phyloP scores from a whole-genome alignment of 1,139 yeast genomes.

The Hanseniaspora gamundiae region DNA sequence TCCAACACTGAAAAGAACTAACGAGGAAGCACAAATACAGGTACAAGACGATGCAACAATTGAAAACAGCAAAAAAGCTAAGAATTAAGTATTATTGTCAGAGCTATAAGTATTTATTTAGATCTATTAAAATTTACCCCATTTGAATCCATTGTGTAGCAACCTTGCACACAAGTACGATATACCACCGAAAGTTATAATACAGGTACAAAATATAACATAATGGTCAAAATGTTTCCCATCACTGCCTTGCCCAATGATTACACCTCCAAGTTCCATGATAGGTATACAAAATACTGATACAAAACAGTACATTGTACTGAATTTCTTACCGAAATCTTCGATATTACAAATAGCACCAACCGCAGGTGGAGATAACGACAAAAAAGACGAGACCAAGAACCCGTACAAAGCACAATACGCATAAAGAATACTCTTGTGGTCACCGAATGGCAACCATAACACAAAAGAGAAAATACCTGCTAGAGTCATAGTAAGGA shows the following conservation, averaged over 20 bases:
- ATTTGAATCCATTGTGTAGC: conserved; percentile 1
- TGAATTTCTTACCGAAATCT: conserved; percentile 40
- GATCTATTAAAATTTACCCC: background rate
- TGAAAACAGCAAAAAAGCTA: background rate
- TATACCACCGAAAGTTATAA: conserved; percentile 10
- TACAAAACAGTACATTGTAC: conserved; percentile 35
- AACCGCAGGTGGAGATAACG: conserved; percentile 39
- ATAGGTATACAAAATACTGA: conserved; percentile 33
- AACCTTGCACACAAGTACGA: conserved; percentile 10
- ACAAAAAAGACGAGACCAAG: conserved; percentile 25
- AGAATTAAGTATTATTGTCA: background rate
- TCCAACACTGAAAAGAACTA: background rate
- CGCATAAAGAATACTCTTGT: conserved; percentile 23
- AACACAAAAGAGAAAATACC: conserved; percentile 10
- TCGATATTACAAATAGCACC: conserved; percentile 35
- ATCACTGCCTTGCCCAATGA: conserved; percentile 30
- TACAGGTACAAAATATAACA: conserved; percentile 16
- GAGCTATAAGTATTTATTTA: background rate
- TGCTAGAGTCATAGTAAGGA: conserved; percentile 3
- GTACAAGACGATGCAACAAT: background rate
- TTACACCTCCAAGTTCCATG: conserved; percentile 40
- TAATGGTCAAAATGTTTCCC: conserved; percentile 19
- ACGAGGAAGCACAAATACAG: background rate
- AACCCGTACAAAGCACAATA: conserved; percentile 28
- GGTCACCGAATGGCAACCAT: conserved; percentile 27